phyloP scores from a whole-genome alignment of 208 protist species.

The Trypanosoma lewisi region DNA sequence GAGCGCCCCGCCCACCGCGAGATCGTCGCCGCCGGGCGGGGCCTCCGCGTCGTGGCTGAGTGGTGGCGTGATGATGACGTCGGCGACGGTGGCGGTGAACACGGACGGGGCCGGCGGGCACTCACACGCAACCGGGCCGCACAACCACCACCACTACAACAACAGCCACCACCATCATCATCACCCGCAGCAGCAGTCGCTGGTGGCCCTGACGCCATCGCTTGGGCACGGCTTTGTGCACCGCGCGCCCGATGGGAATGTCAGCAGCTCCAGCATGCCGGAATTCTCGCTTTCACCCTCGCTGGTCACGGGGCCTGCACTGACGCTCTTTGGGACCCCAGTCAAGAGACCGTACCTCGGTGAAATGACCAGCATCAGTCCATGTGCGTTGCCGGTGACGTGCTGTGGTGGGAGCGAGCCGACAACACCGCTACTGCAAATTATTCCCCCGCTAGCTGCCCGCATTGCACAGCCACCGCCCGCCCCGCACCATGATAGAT shows the following conservation, averaged over 20 bases:
- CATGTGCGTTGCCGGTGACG: neutral
- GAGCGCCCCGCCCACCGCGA: constrained; percentile 4
- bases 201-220: neutral
- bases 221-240: neutral
- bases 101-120: neutral
- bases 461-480: neutral
- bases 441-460: neutral
- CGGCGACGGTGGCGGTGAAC: neutral
- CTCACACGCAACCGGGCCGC: neutral
- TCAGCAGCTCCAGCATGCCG: neutral
- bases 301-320: neutral
- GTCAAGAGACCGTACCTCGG: neutral
- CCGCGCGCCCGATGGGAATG: neutral
- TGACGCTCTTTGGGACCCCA: neutral
- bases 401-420: neutral
- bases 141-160: neutral
- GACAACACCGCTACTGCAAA: constrained; percentile 5
- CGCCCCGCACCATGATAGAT: constrained; percentile 5
- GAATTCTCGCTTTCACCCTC: neutral
- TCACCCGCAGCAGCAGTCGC: neutral
- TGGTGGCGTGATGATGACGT: neutral
- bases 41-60: neutral
- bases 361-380: neutral
- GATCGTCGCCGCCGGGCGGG: neutral
- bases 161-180: neutral